phyloP scores from a whole-genome alignment of 352 stramenopile genomes.

The Pythium dissotocum region DNA sequence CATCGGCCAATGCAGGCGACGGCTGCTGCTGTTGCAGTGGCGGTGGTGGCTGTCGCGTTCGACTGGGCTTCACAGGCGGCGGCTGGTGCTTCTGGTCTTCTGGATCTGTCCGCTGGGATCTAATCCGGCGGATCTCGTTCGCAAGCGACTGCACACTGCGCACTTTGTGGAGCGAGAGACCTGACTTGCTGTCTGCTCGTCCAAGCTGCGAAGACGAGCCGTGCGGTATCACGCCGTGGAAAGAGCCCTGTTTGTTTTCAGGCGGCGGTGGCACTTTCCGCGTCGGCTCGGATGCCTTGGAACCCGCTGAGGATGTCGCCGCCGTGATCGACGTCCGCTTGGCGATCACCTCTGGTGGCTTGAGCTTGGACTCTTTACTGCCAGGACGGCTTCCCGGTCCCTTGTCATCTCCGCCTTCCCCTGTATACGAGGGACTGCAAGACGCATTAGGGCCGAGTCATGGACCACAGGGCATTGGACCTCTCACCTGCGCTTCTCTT shows the following conservation, averaged over 20 bases:
- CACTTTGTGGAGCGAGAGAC: slow-evolving; percentile 54
- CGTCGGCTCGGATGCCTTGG: slow-evolving; percentile 28
- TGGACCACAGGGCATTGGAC: too few relatives aligned
- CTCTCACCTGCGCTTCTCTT: slow-evolving; percentile 33
- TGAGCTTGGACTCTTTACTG: slow-evolving; percentile 73
- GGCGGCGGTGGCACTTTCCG: slow-evolving; percentile 52
- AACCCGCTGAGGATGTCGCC: not conserved
- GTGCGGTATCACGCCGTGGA: slow-evolving; percentile 26
- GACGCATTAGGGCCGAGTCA: too few relatives aligned
- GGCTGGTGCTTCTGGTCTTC: slow-evolving; percentile 22
- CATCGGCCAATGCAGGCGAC: slow-evolving; percentile 7
- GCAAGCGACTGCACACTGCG: slow-evolving; percentile 80
- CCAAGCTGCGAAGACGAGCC: slow-evolving; percentile 4
- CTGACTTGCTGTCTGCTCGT: slow-evolving; percentile 50
- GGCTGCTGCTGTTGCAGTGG: slow-evolving; percentile 19
- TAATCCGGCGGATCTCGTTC: slow-evolving; percentile 78
- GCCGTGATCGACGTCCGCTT: slow-evolving; percentile 17
- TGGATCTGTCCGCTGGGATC: slow-evolving; percentile 53
- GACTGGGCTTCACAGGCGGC: slow-evolving; percentile 14
- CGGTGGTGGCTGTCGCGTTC: slow-evolving; percentile 16
- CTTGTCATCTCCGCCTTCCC: slow-evolving; percentile 26
- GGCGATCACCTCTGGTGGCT: slow-evolving; percentile 49
- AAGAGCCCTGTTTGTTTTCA: slow-evolving; percentile 36
- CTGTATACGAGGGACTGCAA: slow-evolving; percentile 23
- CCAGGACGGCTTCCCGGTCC: slow-evolving; percentile 5